Percentiles rank a stretch among this genome's conserved stretches.
Evolutionary conservation across 768 basidiomycete genomes (phyloP).

Genomic region (Podaxis sp.): DNA sequence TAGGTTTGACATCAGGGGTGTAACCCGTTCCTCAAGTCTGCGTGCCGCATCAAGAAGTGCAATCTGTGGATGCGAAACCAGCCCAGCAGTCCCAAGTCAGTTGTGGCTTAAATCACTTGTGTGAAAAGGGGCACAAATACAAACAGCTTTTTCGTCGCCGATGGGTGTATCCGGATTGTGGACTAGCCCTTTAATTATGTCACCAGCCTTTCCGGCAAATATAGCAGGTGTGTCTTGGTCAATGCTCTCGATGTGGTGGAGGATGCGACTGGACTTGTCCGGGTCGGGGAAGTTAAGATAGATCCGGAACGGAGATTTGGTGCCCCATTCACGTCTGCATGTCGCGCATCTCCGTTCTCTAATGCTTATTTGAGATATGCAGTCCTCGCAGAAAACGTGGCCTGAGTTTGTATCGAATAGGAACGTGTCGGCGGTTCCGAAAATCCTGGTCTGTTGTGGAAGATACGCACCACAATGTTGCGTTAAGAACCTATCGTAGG

Average conservation of each 20-base stretch:
- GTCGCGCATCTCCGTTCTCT: neutral
- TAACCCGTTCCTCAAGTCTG: slow-evolving; percentile 11
- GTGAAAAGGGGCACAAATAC: neutral
- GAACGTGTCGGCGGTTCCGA: neutral
- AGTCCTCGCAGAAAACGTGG: slow-evolving; percentile 11
- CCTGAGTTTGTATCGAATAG: neutral
- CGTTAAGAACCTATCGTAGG: neutral
- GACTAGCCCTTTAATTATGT: neutral
- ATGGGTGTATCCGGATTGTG: neutral
- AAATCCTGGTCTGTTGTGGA: neutral
- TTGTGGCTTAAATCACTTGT: neutral
- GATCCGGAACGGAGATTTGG: neutral
- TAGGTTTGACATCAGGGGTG: slow-evolving; percentile 4
- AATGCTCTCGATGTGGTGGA: slow-evolving; percentile 7
- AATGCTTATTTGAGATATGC: neutral
- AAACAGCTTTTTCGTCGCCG: neutral
- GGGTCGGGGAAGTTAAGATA: slow-evolving; percentile 6
- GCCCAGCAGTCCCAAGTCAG: neutral
- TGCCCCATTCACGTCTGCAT: slow-evolving; percentile 7
- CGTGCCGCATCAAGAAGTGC: slow-evolving; percentile 2
- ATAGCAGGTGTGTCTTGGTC: neutral
- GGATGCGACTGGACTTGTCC: neutral
- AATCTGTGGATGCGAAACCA: neutral
- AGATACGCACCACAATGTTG: slow-evolving; percentile 2
- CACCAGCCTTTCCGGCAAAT: neutral